Conservation (phyloP, 805 yeast species). For the Blastobotrys robertii region DNA sequence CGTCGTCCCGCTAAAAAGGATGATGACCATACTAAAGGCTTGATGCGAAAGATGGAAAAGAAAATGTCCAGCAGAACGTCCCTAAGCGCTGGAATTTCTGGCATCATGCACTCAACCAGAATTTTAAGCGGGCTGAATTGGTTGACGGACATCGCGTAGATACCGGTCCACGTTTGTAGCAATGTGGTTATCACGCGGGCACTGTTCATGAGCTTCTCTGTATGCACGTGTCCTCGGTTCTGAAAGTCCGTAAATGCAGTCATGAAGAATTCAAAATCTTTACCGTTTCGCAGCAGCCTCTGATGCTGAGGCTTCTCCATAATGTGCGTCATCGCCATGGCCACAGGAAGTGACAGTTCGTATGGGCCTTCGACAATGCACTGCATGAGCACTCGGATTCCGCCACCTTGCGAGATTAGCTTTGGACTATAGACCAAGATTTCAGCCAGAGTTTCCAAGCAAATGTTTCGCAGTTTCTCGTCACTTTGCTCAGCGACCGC, state of each 20-base stretch:
- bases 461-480: slow-evolving; percentile 40
- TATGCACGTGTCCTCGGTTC: slow-evolving; percentile 36
- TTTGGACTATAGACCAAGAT: slow-evolving; percentile 37
- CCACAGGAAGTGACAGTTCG: slow-evolving; percentile 34
- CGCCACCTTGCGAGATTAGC: slow-evolving; percentile 35
- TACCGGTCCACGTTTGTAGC: slow-evolving; percentile 68
- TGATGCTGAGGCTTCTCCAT: slow-evolving; percentile 50
- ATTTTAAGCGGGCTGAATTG: slow-evolving; percentile 46
- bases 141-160: slow-evolving; percentile 51
- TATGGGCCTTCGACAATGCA: slow-evolving; percentile 46
- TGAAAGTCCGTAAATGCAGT: slow-evolving; percentile 64
- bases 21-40: slow-evolving; percentile 44
- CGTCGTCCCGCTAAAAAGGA: slow-evolving; percentile 26
- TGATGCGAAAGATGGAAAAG: slow-evolving; percentile 54
- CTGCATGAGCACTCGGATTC: slow-evolving; percentile 35
- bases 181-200: slow-evolving; percentile 51
- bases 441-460: slow-evolving; percentile 47
- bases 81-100: slow-evolving; percentile 43
- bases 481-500: slow-evolving; percentile 48
- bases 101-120: slow-evolving; percentile 51
- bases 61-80: slow-evolving; percentile 62
- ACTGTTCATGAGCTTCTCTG: slow-evolving; percentile 48
- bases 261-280: slow-evolving; percentile 51
- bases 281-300: slow-evolving; percentile 44
- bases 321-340: slow-evolving; percentile 42